Evolutionary conservation across 2,329 filamentous ascomycete species (phyloP).

Genomic region (Fusarium staphyleae): DNA sequence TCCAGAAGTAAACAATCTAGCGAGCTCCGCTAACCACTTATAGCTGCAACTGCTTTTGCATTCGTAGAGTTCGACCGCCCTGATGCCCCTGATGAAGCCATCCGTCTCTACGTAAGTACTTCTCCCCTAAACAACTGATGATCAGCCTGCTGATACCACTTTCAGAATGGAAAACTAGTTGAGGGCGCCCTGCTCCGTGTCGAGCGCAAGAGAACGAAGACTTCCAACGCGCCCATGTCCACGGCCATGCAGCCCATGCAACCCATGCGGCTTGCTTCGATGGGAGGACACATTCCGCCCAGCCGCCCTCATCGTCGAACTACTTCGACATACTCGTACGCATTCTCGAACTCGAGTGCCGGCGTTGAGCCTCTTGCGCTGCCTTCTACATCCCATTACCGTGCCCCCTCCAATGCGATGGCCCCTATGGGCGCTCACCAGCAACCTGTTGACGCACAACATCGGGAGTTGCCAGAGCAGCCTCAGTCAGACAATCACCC

Average conservation of each 20-base stretch:
- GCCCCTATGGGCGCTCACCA: background rate
- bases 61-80: conserved; percentile 52
- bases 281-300: background rate
- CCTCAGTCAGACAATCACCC: background rate
- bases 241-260: too few relatives aligned
- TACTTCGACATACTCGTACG: conserved; percentile 2
- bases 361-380: background rate
- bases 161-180: conserved; percentile 46
- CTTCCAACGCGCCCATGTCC: background rate
- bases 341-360: background rate
- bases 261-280: background rate
- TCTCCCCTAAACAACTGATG: background rate
- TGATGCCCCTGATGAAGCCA: conserved; percentile 48
- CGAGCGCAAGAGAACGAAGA: conserved; percentile 47
- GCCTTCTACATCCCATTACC: background rate
- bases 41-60: conserved; percentile 40
- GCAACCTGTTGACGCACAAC: background rate
- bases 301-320: conserved; percentile 13
- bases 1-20: background rate
- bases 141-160: conserved; percentile 1
- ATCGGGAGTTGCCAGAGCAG: background rate
- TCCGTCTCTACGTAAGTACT: conserved; percentile 48
- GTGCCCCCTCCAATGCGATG: background rate
- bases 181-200: conserved; percentile 47
- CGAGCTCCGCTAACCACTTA: conserved; percentile 22